Evolutionary conservation across 106 monocot genomes (phyloP).

Genomic region (Agapanthus africanus): DNA sequence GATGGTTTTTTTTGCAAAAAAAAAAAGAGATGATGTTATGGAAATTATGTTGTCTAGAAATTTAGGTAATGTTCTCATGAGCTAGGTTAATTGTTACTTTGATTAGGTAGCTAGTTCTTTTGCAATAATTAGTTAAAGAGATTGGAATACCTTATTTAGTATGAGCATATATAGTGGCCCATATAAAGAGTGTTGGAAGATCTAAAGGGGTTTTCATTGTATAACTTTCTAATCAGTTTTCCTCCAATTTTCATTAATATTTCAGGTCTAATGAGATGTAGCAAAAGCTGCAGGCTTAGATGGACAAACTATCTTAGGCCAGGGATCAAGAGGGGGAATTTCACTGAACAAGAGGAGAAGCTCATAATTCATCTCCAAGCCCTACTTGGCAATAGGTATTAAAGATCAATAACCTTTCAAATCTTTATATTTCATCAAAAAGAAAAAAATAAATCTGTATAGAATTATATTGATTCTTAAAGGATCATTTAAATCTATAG

Average conservation of each 20-base stretch:
- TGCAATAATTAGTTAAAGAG: not conserved
- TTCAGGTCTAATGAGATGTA: conserved; percentile 46
- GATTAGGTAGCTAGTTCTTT: not conserved
- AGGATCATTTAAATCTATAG: too few relatives aligned
- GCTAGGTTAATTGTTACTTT: not conserved
- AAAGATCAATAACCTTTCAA: too few relatives aligned
- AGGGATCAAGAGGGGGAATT: conserved; percentile 43
- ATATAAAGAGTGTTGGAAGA: too few relatives aligned
- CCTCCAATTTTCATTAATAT: not conserved
- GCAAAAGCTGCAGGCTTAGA: conserved; percentile 48
- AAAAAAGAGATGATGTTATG: not conserved
- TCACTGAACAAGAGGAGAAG: conserved; percentile 45
- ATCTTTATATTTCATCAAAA: too few relatives aligned
- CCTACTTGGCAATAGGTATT: conserved; percentile 40
- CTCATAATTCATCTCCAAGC: conserved; percentile 55
- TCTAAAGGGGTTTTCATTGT: not conserved
- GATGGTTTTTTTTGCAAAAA: not conserved
- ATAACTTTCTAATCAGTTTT: not conserved
- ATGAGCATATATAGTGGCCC: too few relatives aligned
- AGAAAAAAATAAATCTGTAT: too few relatives aligned
- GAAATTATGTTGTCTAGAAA: not conserved
- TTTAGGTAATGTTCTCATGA: not conserved
- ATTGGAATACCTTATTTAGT: not conserved
- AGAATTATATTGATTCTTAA: too few relatives aligned
- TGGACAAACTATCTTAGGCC: conserved; percentile 54